Conservation (phyloP, 129 eudicot species). For the Artemisia tridentata region DNA sequence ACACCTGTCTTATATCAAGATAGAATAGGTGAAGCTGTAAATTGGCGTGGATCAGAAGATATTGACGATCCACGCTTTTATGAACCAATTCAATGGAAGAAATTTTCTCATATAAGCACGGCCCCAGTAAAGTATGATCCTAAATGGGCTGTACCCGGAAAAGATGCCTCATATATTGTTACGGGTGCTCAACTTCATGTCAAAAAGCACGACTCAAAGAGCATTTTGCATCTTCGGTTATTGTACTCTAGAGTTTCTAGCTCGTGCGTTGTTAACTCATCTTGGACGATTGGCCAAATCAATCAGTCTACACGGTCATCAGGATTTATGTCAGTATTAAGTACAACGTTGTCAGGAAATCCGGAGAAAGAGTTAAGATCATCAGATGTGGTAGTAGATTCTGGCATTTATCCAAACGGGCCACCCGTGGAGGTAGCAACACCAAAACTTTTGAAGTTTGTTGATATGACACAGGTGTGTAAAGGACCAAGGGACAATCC, state of each 20-base stretch:
- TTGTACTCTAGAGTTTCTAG: slow-evolving; percentile 49
- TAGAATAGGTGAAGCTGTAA: slow-evolving; percentile 32
- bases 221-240: slow-evolving; percentile 67
- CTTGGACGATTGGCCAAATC: neutral
- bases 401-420: slow-evolving; percentile 71
- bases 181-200: slow-evolving; percentile 78
- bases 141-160: slow-evolving; percentile 31
- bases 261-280: slow-evolving; percentile 31
- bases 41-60: slow-evolving; percentile 81
- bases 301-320: slow-evolving; percentile 4
- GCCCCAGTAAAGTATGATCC: slow-evolving; percentile 72
- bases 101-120: slow-evolving; percentile 62
- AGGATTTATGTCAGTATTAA: slow-evolving; percentile 52
- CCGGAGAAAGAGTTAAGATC: slow-evolving; percentile 42
- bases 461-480: slow-evolving; percentile 67
- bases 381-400: slow-evolving; percentile 59
- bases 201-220: slow-evolving; percentile 45
- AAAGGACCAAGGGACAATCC: slow-evolving; percentile 80
- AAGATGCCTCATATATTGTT: slow-evolving; percentile 58
- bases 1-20: slow-evolving; percentile 58
- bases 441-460: slow-evolving; percentile 64
- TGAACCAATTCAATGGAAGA: slow-evolving; percentile 73
- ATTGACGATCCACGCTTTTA: slow-evolving; percentile 38
- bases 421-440: slow-evolving; percentile 78
- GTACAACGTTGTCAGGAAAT: slow-evolving; percentile 40